Evolutionary conservation across 306 rosid genomes (phyloP).

Genomic region (Alnus rubra): DNA sequence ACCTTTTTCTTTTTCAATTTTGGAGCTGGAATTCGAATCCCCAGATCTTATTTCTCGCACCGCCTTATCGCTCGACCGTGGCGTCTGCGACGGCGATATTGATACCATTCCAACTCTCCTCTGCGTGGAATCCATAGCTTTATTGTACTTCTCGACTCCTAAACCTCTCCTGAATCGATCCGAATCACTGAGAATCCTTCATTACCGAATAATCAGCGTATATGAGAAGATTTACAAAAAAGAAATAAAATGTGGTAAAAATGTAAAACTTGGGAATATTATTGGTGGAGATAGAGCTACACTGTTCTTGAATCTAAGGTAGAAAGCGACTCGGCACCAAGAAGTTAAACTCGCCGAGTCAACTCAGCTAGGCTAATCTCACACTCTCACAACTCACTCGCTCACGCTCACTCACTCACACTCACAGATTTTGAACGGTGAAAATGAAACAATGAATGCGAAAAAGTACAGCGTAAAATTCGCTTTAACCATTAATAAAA

Average conservation of each 20-base stretch:
- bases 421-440: constrained; percentile 15
- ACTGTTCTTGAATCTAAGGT: constrained; percentile 4
- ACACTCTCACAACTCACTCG: background rate
- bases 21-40: constrained; percentile 75
- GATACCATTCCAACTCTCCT: constrained; percentile 83
- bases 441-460: constrained; percentile 12
- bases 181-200: constrained; percentile 14
- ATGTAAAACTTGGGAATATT: background rate
- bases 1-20: constrained; percentile 88
- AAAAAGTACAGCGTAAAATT: constrained; percentile 5
- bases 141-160: constrained; percentile 8
- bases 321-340: constrained; percentile 11
- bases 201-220: background rate
- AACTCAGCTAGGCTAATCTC: constrained; percentile 13
- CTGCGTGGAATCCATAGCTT: constrained; percentile 63
- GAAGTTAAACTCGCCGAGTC: constrained; percentile 25
- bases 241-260: background rate
- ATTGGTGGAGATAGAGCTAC: constrained; percentile 7
- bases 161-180: constrained; percentile 20
- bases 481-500: background rate
- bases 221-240: background rate
- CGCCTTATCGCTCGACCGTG: constrained; percentile 81
- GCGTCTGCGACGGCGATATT: constrained; percentile 90
- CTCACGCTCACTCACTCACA: background rate
- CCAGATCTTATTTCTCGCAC: constrained; percentile 95